Conservation (phyloP, 441 rosid genomes). For the Erysimum cheiri region DNA sequence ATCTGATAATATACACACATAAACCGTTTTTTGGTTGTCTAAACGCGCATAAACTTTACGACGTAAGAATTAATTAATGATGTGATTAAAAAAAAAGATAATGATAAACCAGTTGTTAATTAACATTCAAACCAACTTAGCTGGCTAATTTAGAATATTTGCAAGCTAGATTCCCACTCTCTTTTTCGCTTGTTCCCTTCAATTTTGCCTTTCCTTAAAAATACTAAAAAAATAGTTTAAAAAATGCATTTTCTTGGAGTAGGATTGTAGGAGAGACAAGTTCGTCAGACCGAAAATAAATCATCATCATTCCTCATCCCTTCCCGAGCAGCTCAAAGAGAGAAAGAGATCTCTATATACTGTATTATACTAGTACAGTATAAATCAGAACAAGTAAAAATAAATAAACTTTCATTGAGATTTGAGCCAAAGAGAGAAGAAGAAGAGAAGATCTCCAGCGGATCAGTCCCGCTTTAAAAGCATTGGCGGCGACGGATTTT, state of each 20-base stretch:
- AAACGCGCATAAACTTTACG: background rate
- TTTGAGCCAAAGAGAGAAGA: constrained; percentile 41
- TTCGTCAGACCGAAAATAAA: constrained; percentile 46
- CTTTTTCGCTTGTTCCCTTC: constrained; percentile 2
- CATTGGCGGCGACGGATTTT: constrained; percentile 83
- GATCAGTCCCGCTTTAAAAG: constrained; percentile 64
- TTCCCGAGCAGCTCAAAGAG: constrained; percentile 30
- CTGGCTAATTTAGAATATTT: constrained; percentile 46
- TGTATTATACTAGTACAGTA: background rate
- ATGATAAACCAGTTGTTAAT: constrained; percentile 38
- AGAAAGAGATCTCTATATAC: background rate
- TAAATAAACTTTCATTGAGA: constrained; percentile 44
- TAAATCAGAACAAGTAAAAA: background rate
- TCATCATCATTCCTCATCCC: constrained; percentile 44
- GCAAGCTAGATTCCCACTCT: constrained; percentile 44
- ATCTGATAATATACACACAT: background rate
- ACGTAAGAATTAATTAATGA: constrained; percentile 3
- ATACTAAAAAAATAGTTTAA: background rate
- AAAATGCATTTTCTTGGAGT: constrained; percentile 1
- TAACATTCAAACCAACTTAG: constrained; percentile 40
- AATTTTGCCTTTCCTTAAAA: background rate
- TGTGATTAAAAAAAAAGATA: constrained; percentile 1
- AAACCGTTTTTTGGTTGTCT: background rate
- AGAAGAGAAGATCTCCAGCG: constrained; percentile 43
- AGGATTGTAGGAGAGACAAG: constrained; percentile 45